Conservation (phyloP, 257 asterid species). For the Solanum rostratum region DNA sequence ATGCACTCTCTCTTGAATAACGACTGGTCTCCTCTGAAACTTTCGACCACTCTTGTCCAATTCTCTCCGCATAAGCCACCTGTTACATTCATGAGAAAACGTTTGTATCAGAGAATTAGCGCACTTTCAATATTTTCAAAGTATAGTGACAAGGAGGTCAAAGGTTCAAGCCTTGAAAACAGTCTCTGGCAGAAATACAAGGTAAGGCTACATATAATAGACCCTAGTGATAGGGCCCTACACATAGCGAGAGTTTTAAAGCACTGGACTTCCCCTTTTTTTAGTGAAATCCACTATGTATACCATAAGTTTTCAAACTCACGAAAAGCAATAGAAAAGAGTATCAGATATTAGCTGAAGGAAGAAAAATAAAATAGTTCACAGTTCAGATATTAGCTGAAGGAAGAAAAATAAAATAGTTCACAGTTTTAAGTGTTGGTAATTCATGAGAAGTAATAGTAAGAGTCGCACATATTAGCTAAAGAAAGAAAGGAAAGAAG, state of each 20-base stretch:
- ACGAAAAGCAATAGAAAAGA: neutral
- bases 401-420: neutral
- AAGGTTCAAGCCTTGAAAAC: too few relatives aligned
- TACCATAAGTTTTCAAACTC: neutral
- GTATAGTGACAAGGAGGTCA: neutral
- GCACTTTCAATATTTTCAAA: neutral
- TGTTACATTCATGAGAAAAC: constrained; percentile 19
- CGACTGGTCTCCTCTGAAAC: constrained; percentile 71
- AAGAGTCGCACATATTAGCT: neutral
- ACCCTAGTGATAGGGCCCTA: too few relatives aligned
- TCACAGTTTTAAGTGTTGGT: neutral
- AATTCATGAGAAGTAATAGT: neutral
- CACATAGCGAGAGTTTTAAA: too few relatives aligned
- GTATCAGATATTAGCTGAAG: neutral
- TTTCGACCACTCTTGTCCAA: constrained; percentile 71
- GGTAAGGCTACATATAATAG: too few relatives aligned
- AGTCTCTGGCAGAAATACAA: too few relatives aligned
- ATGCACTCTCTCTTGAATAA: constrained; percentile 38
- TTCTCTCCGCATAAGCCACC: constrained; percentile 66
- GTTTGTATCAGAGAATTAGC: neutral
- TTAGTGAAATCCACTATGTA: neutral
- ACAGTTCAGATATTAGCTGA: neutral
- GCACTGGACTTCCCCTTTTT: too few relatives aligned
- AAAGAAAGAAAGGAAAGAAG: neutral
- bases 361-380: neutral